Evolutionary conservation across 345 rosid species (phyloP), one percentile per base, ranked within the genome.

Genomic region (Kernera saxatilis): DNA sequence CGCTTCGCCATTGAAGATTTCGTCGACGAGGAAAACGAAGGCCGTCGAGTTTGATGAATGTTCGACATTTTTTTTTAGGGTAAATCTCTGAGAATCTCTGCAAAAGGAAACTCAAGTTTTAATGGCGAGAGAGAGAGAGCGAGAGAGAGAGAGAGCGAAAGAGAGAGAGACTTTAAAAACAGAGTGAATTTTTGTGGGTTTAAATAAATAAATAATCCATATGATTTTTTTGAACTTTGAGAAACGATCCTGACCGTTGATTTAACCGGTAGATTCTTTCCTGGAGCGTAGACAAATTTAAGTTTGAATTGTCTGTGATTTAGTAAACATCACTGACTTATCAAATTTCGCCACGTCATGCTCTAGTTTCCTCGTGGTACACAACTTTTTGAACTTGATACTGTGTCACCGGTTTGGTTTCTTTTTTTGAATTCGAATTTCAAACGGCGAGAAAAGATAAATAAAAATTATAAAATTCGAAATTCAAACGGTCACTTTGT

Each of bases 401-500:
- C 11, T 69, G 35, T 55, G 41, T 65, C 14, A 73, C 71, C 51
- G 77, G 23, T 50, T 74, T 13, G 55, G 55, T 18, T 50, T 32
- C 5, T 8, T 14, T 18, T 43, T 67, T 68, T 75, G 78, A 75
- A 75, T 75, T 75, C 78, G 78, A 75, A 75, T 52, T 75, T 75
- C 64, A 68, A 75, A 75, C 56, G 64, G 50, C 22, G 64, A 64
- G 25, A 33, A 44, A 45, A 45, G 13, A 25, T 12, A 33, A 35
- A 62, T n/a, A n/a, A n/a, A n/a, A n/a, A 29, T 29, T 5, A 2
- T 19, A 17, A 14, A 41, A 50, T 74, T 74, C 73, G 78, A 75
- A 75, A 51, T 75, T 68, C 74, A 75, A 75, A 75, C 74, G 78
- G 78, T 75, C 74, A 68, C 74, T 62, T 66, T 69, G 32, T 22